phyloP scores from a whole-genome alignment of 257 asterid species.

The Solanum pimpinellifolium region DNA sequence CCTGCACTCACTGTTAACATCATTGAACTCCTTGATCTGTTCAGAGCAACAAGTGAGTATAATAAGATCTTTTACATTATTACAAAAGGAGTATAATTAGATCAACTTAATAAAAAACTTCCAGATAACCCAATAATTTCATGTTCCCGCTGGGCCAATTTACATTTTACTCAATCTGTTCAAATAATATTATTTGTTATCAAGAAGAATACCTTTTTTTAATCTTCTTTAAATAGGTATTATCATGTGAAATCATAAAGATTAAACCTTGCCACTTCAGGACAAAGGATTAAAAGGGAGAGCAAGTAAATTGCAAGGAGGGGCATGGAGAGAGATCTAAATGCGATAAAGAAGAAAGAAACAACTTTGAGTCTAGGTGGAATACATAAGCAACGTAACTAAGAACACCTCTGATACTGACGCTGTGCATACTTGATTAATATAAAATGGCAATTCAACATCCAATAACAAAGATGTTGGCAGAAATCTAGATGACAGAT shows the following conservation, averaged over 20 bases:
- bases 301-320: background rate
- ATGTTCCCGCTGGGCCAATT: background rate
- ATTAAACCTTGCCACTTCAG: background rate
- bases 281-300: background rate
- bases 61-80: background rate
- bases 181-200: background rate
- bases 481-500: background rate
- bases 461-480: background rate
- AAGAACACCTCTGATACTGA: background rate
- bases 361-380: background rate
- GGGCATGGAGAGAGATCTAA: background rate
- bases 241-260: background rate
- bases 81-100: background rate
- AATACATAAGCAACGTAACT: background rate
- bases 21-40: conserved; percentile 88
- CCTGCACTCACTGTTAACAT: conserved; percentile 42
- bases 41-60: background rate
- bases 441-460: background rate
- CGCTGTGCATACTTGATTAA: background rate
- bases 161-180: background rate
- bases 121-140: background rate
- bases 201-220: background rate
- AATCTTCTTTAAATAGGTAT: background rate
- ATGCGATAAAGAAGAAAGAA: background rate
- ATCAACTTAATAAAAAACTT: background rate